These are phyloP conservation scores for Colletotrichum costaricense DNA, from an alignment of 2,329 filamentous ascomycete genomes.

Conservation along the genomic window DNA sequence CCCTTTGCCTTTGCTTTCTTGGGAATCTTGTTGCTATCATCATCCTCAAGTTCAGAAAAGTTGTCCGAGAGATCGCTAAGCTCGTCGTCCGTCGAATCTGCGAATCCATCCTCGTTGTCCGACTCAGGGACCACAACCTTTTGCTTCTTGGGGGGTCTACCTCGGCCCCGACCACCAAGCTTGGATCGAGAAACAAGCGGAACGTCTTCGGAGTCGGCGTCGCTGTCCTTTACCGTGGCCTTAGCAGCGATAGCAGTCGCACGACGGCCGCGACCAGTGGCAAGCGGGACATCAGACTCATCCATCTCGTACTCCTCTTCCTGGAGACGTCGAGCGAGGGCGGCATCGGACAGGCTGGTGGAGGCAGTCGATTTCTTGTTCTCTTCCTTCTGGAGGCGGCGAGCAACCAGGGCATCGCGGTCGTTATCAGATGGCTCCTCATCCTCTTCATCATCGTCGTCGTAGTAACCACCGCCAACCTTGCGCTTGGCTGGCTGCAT, in stretches of 20 bases:
- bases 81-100: slow-evolving; percentile 40
- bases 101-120: slow-evolving; percentile 31
- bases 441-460: slow-evolving; percentile 49
- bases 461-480: slow-evolving; percentile 54
- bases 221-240: background rate
- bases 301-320: slow-evolving; percentile 44
- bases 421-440: slow-evolving; percentile 42
- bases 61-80: background rate
- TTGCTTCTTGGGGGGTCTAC: slow-evolving; percentile 42
- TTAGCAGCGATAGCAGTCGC: background rate
- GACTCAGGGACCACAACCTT: slow-evolving; percentile 26
- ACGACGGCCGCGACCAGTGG: background rate
- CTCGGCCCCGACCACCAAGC: slow-evolving; percentile 35
- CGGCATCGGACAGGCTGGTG: slow-evolving; percentile 40
- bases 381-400: slow-evolving; percentile 49
- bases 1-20: background rate
- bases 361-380: slow-evolving; percentile 34
- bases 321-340: slow-evolving; percentile 49
- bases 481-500: slow-evolving; percentile 56
- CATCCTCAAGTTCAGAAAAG: slow-evolving; percentile 7
- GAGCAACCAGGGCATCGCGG: slow-evolving; percentile 46
- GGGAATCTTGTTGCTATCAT: background rate
- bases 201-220: slow-evolving; percentile 23
- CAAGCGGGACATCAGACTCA: background rate
- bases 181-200: slow-evolving; percentile 17